phyloP scores from a whole-genome alignment of 139 green algal genomes.

The Nannochloris sp. region DNA sequence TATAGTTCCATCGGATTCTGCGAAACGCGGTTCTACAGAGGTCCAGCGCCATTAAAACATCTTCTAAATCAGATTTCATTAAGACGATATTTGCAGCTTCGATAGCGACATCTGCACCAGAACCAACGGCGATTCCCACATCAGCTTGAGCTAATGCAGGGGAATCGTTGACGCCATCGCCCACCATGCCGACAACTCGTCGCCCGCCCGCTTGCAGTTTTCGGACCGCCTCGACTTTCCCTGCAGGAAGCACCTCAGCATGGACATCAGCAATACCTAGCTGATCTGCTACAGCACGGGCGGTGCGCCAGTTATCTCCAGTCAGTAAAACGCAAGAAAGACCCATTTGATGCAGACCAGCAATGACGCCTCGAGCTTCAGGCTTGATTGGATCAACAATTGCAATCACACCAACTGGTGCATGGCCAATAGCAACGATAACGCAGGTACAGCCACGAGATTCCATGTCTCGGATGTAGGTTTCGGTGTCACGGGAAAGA shows the following conservation, averaged over 20 bases:
- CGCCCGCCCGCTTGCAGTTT: slow-evolving; percentile 41
- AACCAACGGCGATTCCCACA: slow-evolving; percentile 86
- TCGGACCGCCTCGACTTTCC: slow-evolving; percentile 55
- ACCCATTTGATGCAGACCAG: slow-evolving; percentile 40
- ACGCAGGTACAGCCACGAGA: slow-evolving; percentile 30
- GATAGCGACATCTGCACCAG: slow-evolving; percentile 67
- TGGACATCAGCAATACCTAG: slow-evolving; percentile 52
- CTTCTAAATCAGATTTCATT: slow-evolving; percentile 81
- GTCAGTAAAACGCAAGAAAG: slow-evolving; percentile 67
- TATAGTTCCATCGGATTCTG: slow-evolving; percentile 87
- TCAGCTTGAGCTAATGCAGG: slow-evolving; percentile 86
- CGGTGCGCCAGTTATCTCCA: slow-evolving; percentile 83
- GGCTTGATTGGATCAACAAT: slow-evolving; percentile 50
- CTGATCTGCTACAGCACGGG: slow-evolving; percentile 55
- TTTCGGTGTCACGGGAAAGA: slow-evolving; percentile 10
- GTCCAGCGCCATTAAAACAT: slow-evolving; percentile 85
- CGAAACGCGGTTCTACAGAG: slow-evolving; percentile 72
- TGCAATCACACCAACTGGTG: background rate
- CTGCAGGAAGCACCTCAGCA: slow-evolving; percentile 39
- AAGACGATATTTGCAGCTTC: slow-evolving; percentile 89
- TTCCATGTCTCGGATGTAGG: slow-evolving; percentile 43
- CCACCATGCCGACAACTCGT: slow-evolving; percentile 90
- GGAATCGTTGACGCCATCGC: slow-evolving; percentile 96
- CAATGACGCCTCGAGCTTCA: slow-evolving; percentile 80
- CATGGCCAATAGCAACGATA: slow-evolving; percentile 11